Conservation (phyloP, 1,139 yeast species). For the Lodderomyces beijingensis region DNA sequence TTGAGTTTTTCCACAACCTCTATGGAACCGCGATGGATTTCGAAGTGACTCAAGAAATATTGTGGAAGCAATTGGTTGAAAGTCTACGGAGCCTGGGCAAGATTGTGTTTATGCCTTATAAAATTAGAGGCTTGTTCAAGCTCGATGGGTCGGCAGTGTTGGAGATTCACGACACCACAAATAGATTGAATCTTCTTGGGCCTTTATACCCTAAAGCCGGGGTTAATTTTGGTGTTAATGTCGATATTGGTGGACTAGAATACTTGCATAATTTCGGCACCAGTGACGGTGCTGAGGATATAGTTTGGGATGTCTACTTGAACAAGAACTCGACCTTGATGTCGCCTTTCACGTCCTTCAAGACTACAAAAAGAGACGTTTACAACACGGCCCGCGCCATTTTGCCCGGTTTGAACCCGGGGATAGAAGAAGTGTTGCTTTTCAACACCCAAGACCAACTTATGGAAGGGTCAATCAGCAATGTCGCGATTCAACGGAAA, state of each 20-base stretch:
- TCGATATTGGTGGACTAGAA: not conserved
- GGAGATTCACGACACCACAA: constrained; percentile 44
- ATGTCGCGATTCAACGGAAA: constrained; percentile 59
- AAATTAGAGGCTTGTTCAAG: constrained; percentile 54
- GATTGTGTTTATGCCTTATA: constrained; percentile 41
- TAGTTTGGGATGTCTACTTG: constrained; percentile 55
- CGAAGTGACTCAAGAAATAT: constrained; percentile 35
- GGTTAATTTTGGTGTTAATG: not conserved
- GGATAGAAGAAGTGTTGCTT: constrained; percentile 64
- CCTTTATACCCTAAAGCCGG: constrained; percentile 22
- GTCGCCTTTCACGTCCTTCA: constrained; percentile 82
- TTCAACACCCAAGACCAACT: constrained; percentile 56
- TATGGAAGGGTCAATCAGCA: constrained; percentile 85
- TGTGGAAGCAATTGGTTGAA: constrained; percentile 43
- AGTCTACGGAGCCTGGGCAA: constrained; percentile 30
- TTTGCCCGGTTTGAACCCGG: constrained; percentile 32
- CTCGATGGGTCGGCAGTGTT: constrained; percentile 46
- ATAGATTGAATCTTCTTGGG: constrained; percentile 36
- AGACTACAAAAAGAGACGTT: constrained; percentile 69
- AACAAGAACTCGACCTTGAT: constrained; percentile 51
- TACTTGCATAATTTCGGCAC: not conserved
- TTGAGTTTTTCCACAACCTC: constrained; percentile 46
- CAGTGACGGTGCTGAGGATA: constrained; percentile 4
- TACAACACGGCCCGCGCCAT: constrained; percentile 62
- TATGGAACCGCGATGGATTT: constrained; percentile 17